Evolutionary conservation across 192 early-diverging fungal species (phyloP), one percentile per base, ranked within the genome.

Genomic region (Gryganskiella cystojenkinii): DNA sequence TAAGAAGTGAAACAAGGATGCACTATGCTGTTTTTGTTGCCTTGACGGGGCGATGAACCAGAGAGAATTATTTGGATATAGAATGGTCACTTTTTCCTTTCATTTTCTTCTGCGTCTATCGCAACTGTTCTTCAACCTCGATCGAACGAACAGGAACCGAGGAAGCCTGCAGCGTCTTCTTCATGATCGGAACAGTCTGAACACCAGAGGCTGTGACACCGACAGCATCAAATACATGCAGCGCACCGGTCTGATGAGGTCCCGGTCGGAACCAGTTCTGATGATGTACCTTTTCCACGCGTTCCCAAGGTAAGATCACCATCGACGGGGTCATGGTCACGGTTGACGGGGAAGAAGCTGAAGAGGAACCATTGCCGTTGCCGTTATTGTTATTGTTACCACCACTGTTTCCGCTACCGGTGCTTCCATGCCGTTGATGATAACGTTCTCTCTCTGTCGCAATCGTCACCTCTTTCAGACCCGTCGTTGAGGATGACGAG

Each of bases 241-340:
- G 19, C 0, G 74, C 74, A 3, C 66, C 66, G 2, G 74, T 60
- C 15, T 78, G 74, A 51, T 78, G 74, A 9, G 74, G 65, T 24
- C 61, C 74, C 1, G 74, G 74, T 28, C 67, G 31, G 67, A 78
- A 78, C 74, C 74, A 78, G 27, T 78, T 67, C 43, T 78, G 74
- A n/a, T 69, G 66, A 42, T 69, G 74, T 25, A 78, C 54, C n/a
- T 53, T 53, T 22, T 78, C 74, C 25, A 78, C 49, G 1, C 74
- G 52, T 31, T 78, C 74, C 74, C 74, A 78, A 0, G 74, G 67
- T 22, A 51, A 66, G 33, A 78, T 76, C 30, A 35, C 19, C 14
- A 42, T 14, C 15, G 30, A n/a, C 19, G 27, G n/a, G 28, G 17
- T 31, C 9, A 19, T 33, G 52, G 20, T 45, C 9, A 3, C 22